Evolutionary conservation across 768 basidiomycete genomes (phyloP).

Genomic region (Austroboletus festivus): DNA sequence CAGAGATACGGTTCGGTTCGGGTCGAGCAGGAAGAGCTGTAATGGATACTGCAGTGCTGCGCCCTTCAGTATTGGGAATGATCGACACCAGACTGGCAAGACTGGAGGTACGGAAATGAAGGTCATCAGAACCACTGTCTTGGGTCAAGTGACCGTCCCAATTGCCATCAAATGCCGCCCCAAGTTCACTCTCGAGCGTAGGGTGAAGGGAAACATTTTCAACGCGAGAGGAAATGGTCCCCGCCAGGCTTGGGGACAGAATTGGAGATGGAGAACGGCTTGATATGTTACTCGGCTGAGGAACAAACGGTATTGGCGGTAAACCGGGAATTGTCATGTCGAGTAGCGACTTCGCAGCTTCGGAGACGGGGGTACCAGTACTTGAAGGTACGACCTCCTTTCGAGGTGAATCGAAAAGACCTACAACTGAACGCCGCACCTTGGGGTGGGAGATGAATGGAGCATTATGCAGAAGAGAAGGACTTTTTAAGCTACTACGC

Average conservation of each 20-base stretch:
- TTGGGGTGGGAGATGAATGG: constrained; percentile 27
- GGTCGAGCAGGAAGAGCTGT: neutral
- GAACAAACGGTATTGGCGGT: constrained; percentile 34
- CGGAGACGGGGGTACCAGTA: constrained; percentile 9
- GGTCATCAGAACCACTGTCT: constrained; percentile 30
- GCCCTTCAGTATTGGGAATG: constrained; percentile 25
- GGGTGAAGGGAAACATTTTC: constrained; percentile 19
- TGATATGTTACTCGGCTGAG: constrained; percentile 28
- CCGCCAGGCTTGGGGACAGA: constrained; percentile 1
- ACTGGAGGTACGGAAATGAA: constrained; percentile 53
- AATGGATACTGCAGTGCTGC: neutral
- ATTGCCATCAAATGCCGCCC: constrained; percentile 40
- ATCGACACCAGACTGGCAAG: constrained; percentile 48
- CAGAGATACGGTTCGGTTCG: constrained; percentile 1
- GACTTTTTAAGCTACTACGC: constrained; percentile 25
- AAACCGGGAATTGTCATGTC: constrained; percentile 34
- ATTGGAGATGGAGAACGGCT: constrained; percentile 21
- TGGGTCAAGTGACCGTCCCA: constrained; percentile 14
- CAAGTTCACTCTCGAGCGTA: constrained; percentile 59
- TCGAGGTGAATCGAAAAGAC: constrained; percentile 50
- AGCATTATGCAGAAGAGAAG: constrained; percentile 12
- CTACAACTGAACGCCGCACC: constrained; percentile 54
- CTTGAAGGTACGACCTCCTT: constrained; percentile 7
- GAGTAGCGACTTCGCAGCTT: constrained; percentile 21
- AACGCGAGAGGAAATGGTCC: constrained; percentile 4